Conservation (phyloP, 2,329 filamentous ascomycete genomes). For the Penicillium griseofulvum region DNA sequence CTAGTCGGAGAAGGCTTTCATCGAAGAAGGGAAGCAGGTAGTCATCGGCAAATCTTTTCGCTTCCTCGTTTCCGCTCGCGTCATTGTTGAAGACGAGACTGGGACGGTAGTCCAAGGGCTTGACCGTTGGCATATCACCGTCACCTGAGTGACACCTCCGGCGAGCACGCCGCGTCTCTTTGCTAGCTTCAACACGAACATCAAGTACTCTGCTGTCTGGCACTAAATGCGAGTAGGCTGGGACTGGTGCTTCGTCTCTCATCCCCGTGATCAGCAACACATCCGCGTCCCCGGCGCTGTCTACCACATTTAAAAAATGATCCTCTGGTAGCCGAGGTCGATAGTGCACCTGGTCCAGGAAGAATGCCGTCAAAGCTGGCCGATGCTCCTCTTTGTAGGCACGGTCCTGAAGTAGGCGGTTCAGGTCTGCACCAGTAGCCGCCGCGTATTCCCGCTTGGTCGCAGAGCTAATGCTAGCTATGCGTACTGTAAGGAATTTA, state of each 20-base stretch:
- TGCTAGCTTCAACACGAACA: slow-evolving; percentile 47
- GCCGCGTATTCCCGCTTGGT: slow-evolving; percentile 59
- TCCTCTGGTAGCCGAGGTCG: slow-evolving; percentile 51
- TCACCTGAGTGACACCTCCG: too few species aligned
- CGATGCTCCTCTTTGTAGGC: slow-evolving; percentile 63
- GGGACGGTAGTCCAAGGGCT: too few species aligned
- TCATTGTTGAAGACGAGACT: too few species aligned
- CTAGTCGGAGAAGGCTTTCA: too few species aligned
- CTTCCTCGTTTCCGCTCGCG: too few species aligned
- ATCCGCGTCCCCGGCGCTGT: slow-evolving; percentile 44
- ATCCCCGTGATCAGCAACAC: slow-evolving; percentile 63
- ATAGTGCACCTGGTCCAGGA: slow-evolving; percentile 44
- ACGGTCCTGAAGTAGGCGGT: slow-evolving; percentile 53
- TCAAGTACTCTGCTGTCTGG: slow-evolving; percentile 55
- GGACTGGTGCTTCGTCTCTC: slow-evolving; percentile 60
- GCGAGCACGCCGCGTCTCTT: slow-evolving; percentile 38
- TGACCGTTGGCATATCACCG: too few species aligned
- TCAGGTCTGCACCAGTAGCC: slow-evolving; percentile 48
- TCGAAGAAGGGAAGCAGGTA: too few species aligned
- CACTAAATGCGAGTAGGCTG: slow-evolving; percentile 54
- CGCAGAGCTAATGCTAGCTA: slow-evolving; percentile 56
- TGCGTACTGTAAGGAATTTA: slow-evolving; percentile 38
- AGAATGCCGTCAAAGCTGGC: slow-evolving; percentile 53
- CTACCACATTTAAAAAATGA: slow-evolving; percentile 52
- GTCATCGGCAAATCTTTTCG: too few species aligned